Evolutionary conservation across 2,329 filamentous ascomycete genomes (phyloP).

Genomic region (Diplodia intermedia): DNA sequence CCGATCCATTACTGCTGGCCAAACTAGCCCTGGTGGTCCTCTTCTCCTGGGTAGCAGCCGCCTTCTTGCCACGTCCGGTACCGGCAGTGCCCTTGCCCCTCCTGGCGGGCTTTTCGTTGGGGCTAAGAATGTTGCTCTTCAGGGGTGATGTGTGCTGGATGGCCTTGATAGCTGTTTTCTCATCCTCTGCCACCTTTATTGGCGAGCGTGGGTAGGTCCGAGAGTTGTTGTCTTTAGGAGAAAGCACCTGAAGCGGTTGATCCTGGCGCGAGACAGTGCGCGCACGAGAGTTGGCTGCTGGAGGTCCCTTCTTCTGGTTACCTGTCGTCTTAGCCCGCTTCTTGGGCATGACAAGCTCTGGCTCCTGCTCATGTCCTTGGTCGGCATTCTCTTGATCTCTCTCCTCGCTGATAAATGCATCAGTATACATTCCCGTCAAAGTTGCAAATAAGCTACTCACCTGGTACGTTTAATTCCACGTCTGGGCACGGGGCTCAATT

Average conservation of each 20-base stretch:
- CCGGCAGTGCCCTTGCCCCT: slow-evolving; percentile 65
- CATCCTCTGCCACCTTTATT: slow-evolving; percentile 48
- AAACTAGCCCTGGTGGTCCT: slow-evolving; percentile 46
- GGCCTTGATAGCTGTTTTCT: slow-evolving; percentile 56
- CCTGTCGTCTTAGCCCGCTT: slow-evolving; percentile 59
- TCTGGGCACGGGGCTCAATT: slow-evolving; percentile 28
- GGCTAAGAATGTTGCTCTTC: slow-evolving; percentile 56
- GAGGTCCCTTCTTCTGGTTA: slow-evolving; percentile 35
- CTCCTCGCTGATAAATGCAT: slow-evolving; percentile 12
- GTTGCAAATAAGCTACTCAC: background rate
- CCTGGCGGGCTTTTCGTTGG: slow-evolving; percentile 45
- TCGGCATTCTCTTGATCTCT: slow-evolving; percentile 59
- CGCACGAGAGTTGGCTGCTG: slow-evolving; percentile 39
- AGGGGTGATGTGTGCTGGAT: slow-evolving; percentile 17
- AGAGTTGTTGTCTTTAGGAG: slow-evolving; percentile 82
- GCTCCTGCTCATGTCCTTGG: slow-evolving; percentile 81
- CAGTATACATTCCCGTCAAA: background rate
- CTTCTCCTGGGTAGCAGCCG: slow-evolving; percentile 52
- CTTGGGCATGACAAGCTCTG: slow-evolving; percentile 70
- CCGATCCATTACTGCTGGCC: slow-evolving; percentile 62
- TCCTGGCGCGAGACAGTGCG: slow-evolving; percentile 45
- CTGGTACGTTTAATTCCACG: slow-evolving; percentile 29
- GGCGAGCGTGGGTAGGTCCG: slow-evolving; percentile 68
- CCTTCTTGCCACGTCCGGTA: slow-evolving; percentile 61
- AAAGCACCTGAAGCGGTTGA: slow-evolving; percentile 69